Percentiles rank a stretch among this genome's conserved stretches.
These are phyloP conservation scores for Fusarium nematophilum DNA, from an alignment of 2,329 filamentous ascomycete genomes.

Conservation along the genomic window DNA sequence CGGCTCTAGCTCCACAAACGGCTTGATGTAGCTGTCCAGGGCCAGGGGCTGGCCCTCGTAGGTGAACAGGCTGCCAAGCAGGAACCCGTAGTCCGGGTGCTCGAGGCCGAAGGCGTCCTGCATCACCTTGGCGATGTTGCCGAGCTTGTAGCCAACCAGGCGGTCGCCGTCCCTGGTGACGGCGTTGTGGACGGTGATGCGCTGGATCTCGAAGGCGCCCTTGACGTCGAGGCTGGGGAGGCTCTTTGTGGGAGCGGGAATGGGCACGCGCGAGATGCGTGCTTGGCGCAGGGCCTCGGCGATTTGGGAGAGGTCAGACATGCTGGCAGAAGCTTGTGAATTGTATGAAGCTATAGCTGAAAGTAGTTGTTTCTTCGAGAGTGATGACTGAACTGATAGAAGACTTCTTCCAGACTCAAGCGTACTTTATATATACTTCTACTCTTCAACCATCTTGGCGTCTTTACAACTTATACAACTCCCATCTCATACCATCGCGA, in stretches of 20 bases:
- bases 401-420: not conserved
- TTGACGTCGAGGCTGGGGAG: constrained; percentile 35
- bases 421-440: too few species aligned
- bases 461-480: too few species aligned
- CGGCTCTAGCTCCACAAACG: constrained; percentile 44
- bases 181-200: constrained; percentile 35
- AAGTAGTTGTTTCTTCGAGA: not conserved
- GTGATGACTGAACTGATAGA: not conserved
- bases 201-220: constrained; percentile 38
- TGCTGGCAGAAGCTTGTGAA: too few species aligned
- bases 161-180: constrained; percentile 38
- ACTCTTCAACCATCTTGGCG: too few species aligned
- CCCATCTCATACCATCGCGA: too few species aligned
- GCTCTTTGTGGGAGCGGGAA: constrained; percentile 35
- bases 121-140: constrained; percentile 47
- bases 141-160: constrained; percentile 44
- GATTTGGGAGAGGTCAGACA: too few species aligned
- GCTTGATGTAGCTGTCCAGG: constrained; percentile 39
- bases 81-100: constrained; percentile 44
- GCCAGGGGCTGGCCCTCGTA: constrained; percentile 41
- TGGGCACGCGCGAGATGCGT: constrained; percentile 31
- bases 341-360: not conserved
- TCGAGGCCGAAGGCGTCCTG: constrained; percentile 45
- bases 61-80: constrained; percentile 39
- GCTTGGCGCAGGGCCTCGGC: constrained; percentile 34